These are phyloP conservation scores for Microsporum ferrugineum DNA, from an alignment of 2,329 filamentous ascomycete genomes.

Conservation along the genomic window DNA sequence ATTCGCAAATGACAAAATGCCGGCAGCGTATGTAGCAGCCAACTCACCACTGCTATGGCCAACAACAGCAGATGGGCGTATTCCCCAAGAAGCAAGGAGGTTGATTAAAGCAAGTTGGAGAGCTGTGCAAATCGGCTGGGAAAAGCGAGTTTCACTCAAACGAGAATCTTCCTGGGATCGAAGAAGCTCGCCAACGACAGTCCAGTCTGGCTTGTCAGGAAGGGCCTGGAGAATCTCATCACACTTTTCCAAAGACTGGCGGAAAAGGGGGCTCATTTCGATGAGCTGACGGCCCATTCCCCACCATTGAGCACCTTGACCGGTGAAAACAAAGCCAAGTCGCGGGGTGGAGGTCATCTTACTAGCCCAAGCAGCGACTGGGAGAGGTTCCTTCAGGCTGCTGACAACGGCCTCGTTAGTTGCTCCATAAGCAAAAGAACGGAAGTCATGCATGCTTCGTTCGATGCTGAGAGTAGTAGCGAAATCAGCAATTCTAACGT, in stretches of 20 bases:
- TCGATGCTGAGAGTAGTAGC: slow-evolving; percentile 4
- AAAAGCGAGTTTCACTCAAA: slow-evolving; percentile 7
- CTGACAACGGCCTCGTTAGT: slow-evolving; percentile 3
- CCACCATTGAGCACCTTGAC: slow-evolving; percentile 29
- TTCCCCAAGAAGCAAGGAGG: slow-evolving; percentile 24
- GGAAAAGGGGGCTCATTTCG: slow-evolving; percentile 5
- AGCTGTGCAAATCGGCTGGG: slow-evolving; percentile 9
- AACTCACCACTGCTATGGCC: slow-evolving; percentile 32
- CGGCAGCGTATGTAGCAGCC: slow-evolving; percentile 28
- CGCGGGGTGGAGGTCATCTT: slow-evolving; percentile 12
- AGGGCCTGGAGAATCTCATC: slow-evolving; percentile 1
- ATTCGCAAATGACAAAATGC: slow-evolving; percentile 22
- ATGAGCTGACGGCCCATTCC: slow-evolving; percentile 26
- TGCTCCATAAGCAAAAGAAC: background rate
- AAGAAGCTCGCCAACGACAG: slow-evolving; percentile 4
- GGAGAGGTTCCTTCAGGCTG: slow-evolving; percentile 13
- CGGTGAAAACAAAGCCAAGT: slow-evolving; percentile 28
- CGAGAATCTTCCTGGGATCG: slow-evolving; percentile 4
- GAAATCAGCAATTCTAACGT: slow-evolving; percentile 7
- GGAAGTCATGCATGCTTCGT: slow-evolving; percentile 6
- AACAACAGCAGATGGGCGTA: slow-evolving; percentile 20
- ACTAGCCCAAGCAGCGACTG: slow-evolving; percentile 19
- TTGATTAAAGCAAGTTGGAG: slow-evolving; percentile 28
- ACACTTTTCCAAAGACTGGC: slow-evolving; percentile 3
- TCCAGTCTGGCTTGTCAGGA: slow-evolving; percentile 5